Percentiles rank a stretch among this genome's conserved stretches.
Evolutionary conservation across 2,329 filamentous ascomycete species (phyloP).

Genomic region (Talaromyces sp.): DNA sequence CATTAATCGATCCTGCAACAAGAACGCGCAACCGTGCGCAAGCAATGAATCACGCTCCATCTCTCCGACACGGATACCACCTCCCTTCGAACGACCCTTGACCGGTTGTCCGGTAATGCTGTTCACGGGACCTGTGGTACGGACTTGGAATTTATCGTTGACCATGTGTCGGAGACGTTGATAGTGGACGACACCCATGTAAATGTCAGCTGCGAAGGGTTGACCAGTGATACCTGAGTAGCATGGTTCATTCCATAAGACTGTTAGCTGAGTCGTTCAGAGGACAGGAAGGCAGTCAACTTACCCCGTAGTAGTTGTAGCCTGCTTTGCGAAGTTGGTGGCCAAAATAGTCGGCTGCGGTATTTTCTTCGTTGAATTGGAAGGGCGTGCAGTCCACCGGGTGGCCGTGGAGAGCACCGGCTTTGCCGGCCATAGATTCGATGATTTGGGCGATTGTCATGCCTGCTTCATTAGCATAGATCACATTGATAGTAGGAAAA

Average conservation of each 20-base stretch:
- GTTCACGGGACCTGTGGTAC: conserved; percentile 91
- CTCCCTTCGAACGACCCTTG: conserved; percentile 92
- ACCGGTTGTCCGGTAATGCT: conserved; percentile 91
- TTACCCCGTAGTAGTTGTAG: conserved; percentile 84
- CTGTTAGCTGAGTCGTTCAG: too few species aligned
- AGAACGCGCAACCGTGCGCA: conserved; percentile 90
- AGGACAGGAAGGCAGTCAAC: too few species aligned
- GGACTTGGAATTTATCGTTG: conserved; percentile 98
- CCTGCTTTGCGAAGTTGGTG: conserved; percentile 93
- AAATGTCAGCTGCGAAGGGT: conserved; percentile 92
- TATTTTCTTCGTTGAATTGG: conserved; percentile 88
- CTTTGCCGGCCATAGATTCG: conserved; percentile 93
- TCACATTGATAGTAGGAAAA: background rate
- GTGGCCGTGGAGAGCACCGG: conserved; percentile 89
- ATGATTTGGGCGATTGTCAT: conserved; percentile 99
- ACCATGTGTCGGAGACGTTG: conserved; percentile 99
- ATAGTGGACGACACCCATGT: conserved; percentile 96
- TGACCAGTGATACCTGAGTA: conserved; percentile 96
- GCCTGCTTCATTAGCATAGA: conserved; percentile 28
- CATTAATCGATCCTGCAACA: conserved; percentile 91
- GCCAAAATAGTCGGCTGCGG: conserved; percentile 90
- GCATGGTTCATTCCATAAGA: conserved; percentile 77
- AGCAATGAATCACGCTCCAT: conserved; percentile 97
- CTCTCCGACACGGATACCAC: conserved; percentile 97
- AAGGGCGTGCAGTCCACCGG: conserved; percentile 95